A percentile compares a stretch with the other conserved stretches of the same genome.
Conservation (phyloP, 805 yeast genomes). For the Candida incommunis region DNA sequence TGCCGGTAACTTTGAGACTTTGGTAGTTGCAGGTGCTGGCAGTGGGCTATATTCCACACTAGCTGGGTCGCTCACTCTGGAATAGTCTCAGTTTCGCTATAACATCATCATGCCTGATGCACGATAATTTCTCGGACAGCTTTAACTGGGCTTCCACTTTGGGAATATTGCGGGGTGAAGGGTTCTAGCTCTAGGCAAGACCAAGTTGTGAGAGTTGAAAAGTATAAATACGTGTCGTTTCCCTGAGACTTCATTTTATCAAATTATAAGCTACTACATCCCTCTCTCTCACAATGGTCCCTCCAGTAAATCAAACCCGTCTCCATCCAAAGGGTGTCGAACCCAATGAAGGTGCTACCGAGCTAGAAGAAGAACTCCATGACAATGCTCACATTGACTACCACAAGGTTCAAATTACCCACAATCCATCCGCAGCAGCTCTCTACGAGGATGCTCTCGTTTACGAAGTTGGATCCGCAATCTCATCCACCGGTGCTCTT, state of each 20-base stretch:
- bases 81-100: too few relatives aligned
- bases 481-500: slow-evolving; percentile 85
- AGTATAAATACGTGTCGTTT: slow-evolving; percentile 3
- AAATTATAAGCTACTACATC: too few relatives aligned
- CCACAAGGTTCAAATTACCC: slow-evolving; percentile 31
- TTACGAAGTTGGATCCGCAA: slow-evolving; percentile 77
- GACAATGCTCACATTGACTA: slow-evolving; percentile 28
- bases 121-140: not conserved
- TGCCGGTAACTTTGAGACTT: too few relatives aligned
- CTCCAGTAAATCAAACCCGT: slow-evolving; percentile 26
- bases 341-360: slow-evolving; percentile 25
- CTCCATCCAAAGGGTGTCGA: slow-evolving; percentile 29
- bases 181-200: not conserved
- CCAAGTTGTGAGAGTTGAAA: not conserved
- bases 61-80: too few relatives aligned
- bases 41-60: too few relatives aligned
- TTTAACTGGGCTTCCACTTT: not conserved
- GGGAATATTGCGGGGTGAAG: not conserved
- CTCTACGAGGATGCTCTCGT: slow-evolving; percentile 85
- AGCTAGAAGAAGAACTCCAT: slow-evolving; percentile 26
- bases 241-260: not conserved
- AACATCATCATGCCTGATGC: too few relatives aligned
- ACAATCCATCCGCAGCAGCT: slow-evolving; percentile 86
- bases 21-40: too few relatives aligned
- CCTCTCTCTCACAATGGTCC: slow-evolving; percentile 14